Conservation (phyloP, 768 basidiomycete genomes). For the Boletus pseudo-olivaceus region DNA sequence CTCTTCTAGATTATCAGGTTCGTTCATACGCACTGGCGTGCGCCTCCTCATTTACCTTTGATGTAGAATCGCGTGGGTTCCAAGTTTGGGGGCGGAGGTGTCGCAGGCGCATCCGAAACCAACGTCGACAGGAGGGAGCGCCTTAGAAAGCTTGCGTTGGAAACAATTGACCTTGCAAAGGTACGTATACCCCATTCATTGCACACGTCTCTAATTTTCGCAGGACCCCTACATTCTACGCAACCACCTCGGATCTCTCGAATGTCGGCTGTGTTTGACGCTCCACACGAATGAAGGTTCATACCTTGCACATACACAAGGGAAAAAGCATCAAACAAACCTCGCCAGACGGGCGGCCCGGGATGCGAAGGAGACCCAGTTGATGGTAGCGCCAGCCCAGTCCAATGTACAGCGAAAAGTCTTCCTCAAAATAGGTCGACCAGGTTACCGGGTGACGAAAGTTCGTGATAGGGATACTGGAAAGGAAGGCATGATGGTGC, state of each 20-base stretch:
- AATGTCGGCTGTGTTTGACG: slow-evolving; percentile 96
- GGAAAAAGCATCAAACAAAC: slow-evolving; percentile 99
- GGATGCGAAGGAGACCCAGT: slow-evolving; percentile 90
- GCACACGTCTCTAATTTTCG: slow-evolving; percentile 9
- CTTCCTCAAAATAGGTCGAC: slow-evolving; percentile 95
- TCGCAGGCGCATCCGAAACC: slow-evolving; percentile 90
- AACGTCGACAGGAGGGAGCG: slow-evolving; percentile 96
- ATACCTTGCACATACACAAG: slow-evolving; percentile 98
- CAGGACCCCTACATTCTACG: slow-evolving; percentile 98
- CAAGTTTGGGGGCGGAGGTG: slow-evolving; percentile 95
- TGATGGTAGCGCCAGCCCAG: slow-evolving; percentile 84
- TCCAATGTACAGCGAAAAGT: slow-evolving; percentile 84
- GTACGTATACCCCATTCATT: slow-evolving; percentile 37
- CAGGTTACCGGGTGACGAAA: slow-evolving; percentile 95
- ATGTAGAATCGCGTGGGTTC: slow-evolving; percentile 90
- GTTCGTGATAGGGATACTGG: slow-evolving; percentile 87
- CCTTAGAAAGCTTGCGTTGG: slow-evolving; percentile 89
- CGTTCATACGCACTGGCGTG: slow-evolving; percentile 5
- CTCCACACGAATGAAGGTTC: slow-evolving; percentile 99
- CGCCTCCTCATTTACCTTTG: slow-evolving; percentile 1
- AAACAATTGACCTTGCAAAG: slow-evolving; percentile 98
- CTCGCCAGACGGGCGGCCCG: slow-evolving; percentile 95
- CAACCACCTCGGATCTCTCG: slow-evolving; percentile 96
- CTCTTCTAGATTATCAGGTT: slow-evolving; percentile 64
- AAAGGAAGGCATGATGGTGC: slow-evolving; percentile 96